Base-by-base conservation (phyloP, 345 rosid genomes). In the Eucalyptus tenuipes region DNA sequence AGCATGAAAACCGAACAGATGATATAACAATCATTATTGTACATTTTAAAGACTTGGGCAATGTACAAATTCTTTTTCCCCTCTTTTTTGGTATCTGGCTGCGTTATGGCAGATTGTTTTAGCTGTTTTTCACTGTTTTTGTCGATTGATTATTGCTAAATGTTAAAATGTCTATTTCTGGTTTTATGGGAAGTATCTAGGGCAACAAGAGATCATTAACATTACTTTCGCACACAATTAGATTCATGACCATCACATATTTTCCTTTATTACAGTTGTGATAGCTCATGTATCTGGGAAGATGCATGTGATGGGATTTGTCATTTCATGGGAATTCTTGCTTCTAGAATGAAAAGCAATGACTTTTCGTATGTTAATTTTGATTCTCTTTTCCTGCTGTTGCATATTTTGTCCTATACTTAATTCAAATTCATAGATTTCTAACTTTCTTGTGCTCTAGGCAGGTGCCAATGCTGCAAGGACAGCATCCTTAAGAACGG, bases 1-100 rank as follows among this genome's bases (percentile, higher is more conserved):
- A 95, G 88, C 90, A 94, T 88, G 99, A 95, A 92, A 95, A 91
- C 90, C 97, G 99, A 87, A 98, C 99, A 40, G 99, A 98, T 94
- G 99, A 98, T 94, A 98, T 98, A 86, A 97, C 99, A 47, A 93
- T 98, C 90, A 95, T 97, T 89, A 93, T 97, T 92, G 99, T 94
- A 86, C 97, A 96, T 89, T 93, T 98, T 53, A 97, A 96, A 91
- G 95, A 92, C 91, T 91, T 94, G 81, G 90, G 91, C 91, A 91
- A 92, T 91, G 98, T 94, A 92, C 90, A 95, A 86, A n/a, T 33
- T 85, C 81, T 84, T 50, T 57, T 86, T 33, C 64, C 87, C 87
- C 86, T 80, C 86, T 88, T 75, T 47, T 71, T 61, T 82, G 85
- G 33, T 66, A 25, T 7, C 84, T 75, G 15, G 84, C 84, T 75